A percentile compares a stretch with the other conserved stretches of the same genome.
Conservation (phyloP, 805 yeast genomes). For the Debaryomyces tyrocola region DNA sequence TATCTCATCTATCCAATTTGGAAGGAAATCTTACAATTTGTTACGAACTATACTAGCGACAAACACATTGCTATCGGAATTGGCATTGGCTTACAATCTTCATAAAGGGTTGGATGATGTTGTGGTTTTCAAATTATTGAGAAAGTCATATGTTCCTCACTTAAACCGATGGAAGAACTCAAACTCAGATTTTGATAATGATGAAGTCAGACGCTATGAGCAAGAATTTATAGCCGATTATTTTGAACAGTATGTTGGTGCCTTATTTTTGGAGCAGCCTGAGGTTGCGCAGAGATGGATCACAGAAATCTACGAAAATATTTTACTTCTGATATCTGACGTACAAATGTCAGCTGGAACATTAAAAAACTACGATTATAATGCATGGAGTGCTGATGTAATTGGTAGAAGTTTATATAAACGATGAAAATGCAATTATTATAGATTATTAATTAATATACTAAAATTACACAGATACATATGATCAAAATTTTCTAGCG, state of each 20-base stretch:
- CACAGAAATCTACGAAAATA: constrained; percentile 26
- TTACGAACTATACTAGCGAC: constrained; percentile 36
- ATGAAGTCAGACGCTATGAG: constrained; percentile 27
- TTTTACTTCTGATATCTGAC: constrained; percentile 27
- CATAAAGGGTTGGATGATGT: constrained; percentile 35
- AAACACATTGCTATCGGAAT: constrained; percentile 35
- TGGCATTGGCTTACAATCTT: constrained; percentile 35
- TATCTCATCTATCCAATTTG: constrained; percentile 13
- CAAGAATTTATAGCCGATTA: constrained; percentile 44
- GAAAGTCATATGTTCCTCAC: constrained; percentile 28
- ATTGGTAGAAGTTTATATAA: constrained; percentile 27
- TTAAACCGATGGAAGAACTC: constrained; percentile 14
- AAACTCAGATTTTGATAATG: constrained; percentile 7
- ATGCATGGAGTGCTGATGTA: constrained; percentile 32
- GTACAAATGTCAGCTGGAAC: background rate
- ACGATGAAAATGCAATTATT: background rate
- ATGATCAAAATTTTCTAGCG: constrained; percentile 12
- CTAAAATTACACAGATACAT: background rate
- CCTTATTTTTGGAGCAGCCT: constrained; percentile 38
- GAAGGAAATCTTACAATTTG: constrained; percentile 25
- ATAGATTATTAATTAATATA: background rate
- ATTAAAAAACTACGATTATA: constrained; percentile 18
- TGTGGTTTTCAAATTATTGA: constrained; percentile 19
- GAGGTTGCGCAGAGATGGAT: constrained; percentile 35
- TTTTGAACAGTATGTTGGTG: constrained; percentile 45